Percentiles rank a stretch among this genome's conserved stretches.
Conservation (phyloP, 139 green algal species). For the Closterium sp. region DNA sequence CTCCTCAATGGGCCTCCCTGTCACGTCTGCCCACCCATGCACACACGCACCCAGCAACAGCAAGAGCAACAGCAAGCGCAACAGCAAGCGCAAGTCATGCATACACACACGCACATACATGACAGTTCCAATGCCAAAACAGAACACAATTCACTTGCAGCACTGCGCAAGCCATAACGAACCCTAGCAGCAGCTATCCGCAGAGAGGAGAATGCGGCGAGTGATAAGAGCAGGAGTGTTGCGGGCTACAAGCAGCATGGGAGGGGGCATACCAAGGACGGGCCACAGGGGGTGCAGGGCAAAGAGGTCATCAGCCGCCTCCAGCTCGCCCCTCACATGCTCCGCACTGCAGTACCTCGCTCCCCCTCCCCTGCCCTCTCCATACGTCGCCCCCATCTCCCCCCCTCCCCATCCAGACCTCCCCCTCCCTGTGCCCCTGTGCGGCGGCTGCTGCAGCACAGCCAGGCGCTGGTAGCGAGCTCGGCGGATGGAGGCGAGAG, state of each 20-base stretch:
- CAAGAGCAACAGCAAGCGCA: neutral
- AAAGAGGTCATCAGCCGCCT: conserved; percentile 21
- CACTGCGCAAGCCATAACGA: too few relatives aligned
- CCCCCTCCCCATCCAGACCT: neutral
- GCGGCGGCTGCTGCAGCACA: neutral
- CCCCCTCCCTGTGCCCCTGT: neutral
- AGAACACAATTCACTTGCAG: neutral
- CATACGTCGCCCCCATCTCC: neutral
- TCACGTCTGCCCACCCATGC: conserved; percentile 19
- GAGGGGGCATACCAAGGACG: conserved; percentile 16
- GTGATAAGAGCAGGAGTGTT: neutral
- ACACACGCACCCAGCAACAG: neutral
- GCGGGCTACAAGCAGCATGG: neutral
- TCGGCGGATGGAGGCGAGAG: conserved; percentile 56
- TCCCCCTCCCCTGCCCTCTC: neutral
- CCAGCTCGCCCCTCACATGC: conserved; percentile 19
- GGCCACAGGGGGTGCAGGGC: conserved; percentile 14
- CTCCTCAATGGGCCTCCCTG: conserved; percentile 31
- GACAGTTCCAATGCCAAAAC: neutral
- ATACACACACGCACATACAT: neutral
- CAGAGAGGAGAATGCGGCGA: too few relatives aligned
- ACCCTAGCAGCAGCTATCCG: too few relatives aligned
- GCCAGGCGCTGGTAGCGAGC: conserved; percentile 25
- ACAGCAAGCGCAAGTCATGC: neutral
- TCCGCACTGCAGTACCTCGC: conserved; percentile 12